These are phyloP conservation scores for Penicillium sp. DNA, from an alignment of 2,329 filamentous ascomycete species.

Conservation along the genomic window DNA sequence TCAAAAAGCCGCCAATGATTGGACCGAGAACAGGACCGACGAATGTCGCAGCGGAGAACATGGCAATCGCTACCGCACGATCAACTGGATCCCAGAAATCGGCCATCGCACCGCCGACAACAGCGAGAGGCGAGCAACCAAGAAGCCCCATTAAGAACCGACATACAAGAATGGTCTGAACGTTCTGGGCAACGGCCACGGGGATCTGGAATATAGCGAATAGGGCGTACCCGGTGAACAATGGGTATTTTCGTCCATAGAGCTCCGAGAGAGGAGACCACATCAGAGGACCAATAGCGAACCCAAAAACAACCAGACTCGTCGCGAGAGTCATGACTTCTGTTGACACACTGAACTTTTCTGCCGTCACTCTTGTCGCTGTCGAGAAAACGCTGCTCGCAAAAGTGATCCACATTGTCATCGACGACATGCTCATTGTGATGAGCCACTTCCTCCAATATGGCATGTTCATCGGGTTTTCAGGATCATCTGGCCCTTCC, in stretches of 20 bases:
- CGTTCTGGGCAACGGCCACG: slow-evolving; percentile 58
- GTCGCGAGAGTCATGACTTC: slow-evolving; percentile 50
- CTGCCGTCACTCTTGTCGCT: slow-evolving; percentile 45
- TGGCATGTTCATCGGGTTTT: slow-evolving; percentile 38
- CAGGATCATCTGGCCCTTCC: slow-evolving; percentile 39
- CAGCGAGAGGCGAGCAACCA: slow-evolving; percentile 56
- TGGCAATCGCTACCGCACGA: slow-evolving; percentile 51
- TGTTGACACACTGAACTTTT: slow-evolving; percentile 49
- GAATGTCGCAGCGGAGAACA: slow-evolving; percentile 55
- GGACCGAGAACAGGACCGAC: slow-evolving; percentile 55
- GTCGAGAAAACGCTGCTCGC: slow-evolving; percentile 53
- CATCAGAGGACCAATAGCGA: slow-evolving; percentile 59
- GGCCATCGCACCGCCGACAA: slow-evolving; percentile 54
- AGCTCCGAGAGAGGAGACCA: slow-evolving; percentile 54
- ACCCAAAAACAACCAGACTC: slow-evolving; percentile 53
- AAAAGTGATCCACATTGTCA: slow-evolving; percentile 54
- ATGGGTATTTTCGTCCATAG: slow-evolving; percentile 55
- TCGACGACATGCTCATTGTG: slow-evolving; percentile 34
- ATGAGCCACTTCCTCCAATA: slow-evolving; percentile 47
- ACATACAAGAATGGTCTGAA: slow-evolving; percentile 59
- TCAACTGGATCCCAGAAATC: slow-evolving; percentile 56
- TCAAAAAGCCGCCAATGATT: slow-evolving; percentile 57
- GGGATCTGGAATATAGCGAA: slow-evolving; percentile 62
- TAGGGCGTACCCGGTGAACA: slow-evolving; percentile 54
- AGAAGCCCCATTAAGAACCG: slow-evolving; percentile 61